These are phyloP conservation scores for Volutella citrinella DNA, from an alignment of 2,329 filamentous ascomycete genomes.

Conservation along the genomic window DNA sequence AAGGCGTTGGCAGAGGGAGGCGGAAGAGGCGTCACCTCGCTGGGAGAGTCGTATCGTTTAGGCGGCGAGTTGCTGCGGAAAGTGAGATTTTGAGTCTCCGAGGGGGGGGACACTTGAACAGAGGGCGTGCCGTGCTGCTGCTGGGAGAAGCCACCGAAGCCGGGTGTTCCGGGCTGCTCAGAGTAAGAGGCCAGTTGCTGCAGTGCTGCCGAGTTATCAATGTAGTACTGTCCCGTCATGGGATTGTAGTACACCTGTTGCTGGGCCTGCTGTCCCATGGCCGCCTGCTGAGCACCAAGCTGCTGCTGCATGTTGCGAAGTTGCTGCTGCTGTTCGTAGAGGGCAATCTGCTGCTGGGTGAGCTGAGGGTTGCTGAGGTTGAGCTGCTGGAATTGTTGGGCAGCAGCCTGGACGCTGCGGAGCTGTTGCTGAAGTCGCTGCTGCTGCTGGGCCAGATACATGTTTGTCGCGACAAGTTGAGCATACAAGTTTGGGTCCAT, in stretches of 20 bases:
- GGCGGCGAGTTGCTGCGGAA: slow-evolving; percentile 65
- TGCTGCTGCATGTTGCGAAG: slow-evolving; percentile 40
- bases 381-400: slow-evolving; percentile 78
- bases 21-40: slow-evolving; percentile 68
- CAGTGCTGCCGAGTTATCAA: slow-evolving; percentile 59
- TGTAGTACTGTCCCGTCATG: slow-evolving; percentile 79
- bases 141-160: slow-evolving; percentile 31
- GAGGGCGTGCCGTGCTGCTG: slow-evolving; percentile 60
- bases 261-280: slow-evolving; percentile 58
- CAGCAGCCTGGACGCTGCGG: slow-evolving; percentile 75
- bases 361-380: slow-evolving; percentile 57
- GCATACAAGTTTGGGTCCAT: slow-evolving; percentile 87
- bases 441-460: slow-evolving; percentile 91
- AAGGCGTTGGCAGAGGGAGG: slow-evolving; percentile 89
- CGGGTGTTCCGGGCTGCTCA: slow-evolving; percentile 41
- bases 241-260: slow-evolving; percentile 85
- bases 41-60: slow-evolving; percentile 66
- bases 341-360: slow-evolving; percentile 45
- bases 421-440: slow-evolving; percentile 93
- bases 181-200: slow-evolving; percentile 40
- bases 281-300: slow-evolving; percentile 52
- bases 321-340: slow-evolving; percentile 45
- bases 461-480: slow-evolving; percentile 84
- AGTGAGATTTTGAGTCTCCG: slow-evolving; percentile 50
- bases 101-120: slow-evolving; percentile 79